Percentiles rank a stretch among this genome's conserved stretches.
Conservation (phyloP, 306 rosid genomes). For the Lathyrus oleraceus region DNA sequence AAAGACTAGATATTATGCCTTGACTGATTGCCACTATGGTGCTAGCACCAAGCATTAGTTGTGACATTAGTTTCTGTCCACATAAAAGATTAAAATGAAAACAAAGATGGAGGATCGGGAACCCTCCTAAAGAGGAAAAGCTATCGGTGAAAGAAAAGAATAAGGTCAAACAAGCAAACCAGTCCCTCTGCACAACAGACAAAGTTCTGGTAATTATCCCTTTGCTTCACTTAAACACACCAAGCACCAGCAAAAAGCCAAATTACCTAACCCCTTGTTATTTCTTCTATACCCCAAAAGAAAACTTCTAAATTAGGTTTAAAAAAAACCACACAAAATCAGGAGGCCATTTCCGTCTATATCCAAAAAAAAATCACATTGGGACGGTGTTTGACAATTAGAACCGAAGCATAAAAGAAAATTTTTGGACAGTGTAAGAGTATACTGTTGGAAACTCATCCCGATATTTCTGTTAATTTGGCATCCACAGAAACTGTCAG, state of each 20-base stretch:
- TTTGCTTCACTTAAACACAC: background rate
- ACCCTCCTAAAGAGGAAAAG: conserved; percentile 1
- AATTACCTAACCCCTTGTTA: too few species aligned
- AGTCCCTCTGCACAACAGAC: background rate
- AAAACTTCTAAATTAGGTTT: too few species aligned
- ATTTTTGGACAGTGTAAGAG: too few species aligned
- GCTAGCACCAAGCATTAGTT: background rate
- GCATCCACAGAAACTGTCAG: too few species aligned
- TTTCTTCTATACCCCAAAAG: too few species aligned
- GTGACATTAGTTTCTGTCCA: background rate
- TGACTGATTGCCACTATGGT: background rate
- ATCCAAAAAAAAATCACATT: too few species aligned
- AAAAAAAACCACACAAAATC: too few species aligned
- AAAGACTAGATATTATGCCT: background rate
- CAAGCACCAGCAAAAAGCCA: background rate
- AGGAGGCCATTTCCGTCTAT: too few species aligned
- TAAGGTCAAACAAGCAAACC: conserved; percentile 8
- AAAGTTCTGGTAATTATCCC: background rate
- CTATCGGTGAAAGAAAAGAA: background rate
- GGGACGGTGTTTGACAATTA: too few species aligned
- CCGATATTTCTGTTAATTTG: too few species aligned
- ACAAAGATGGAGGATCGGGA: background rate
- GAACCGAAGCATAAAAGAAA: too few species aligned
- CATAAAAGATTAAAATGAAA: background rate
- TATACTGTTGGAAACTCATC: too few species aligned